phyloP scores from a whole-genome alignment of 208 protist species.

The Zelonia costaricensis region DNA sequence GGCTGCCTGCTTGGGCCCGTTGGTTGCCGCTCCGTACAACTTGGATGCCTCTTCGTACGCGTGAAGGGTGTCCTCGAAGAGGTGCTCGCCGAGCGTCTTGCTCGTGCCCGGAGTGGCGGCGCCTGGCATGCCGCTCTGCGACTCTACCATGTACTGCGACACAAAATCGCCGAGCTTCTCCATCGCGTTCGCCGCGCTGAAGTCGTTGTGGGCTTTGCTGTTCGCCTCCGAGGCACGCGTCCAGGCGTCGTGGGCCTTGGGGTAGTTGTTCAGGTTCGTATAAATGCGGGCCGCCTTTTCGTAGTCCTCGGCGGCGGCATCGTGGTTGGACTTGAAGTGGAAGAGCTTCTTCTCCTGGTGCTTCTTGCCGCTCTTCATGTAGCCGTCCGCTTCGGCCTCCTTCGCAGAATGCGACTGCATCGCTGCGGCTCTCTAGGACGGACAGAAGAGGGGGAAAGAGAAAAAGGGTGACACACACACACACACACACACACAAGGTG shows the following conservation, averaged over 20 bases:
- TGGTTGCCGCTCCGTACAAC: conserved; percentile 27
- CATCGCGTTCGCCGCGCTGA: conserved; percentile 51
- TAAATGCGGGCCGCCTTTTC: conserved; percentile 78
- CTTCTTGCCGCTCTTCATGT: conserved; percentile 60
- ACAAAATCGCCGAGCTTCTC: conserved; percentile 45
- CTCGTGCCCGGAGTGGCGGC: not conserved
- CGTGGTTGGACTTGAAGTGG: conserved; percentile 58
- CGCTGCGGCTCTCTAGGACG: not conserved
- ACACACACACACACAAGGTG: not conserved
- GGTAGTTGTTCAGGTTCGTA: conserved; percentile 35
- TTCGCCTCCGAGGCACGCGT: conserved; percentile 39
- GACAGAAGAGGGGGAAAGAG: conserved; percentile 15
- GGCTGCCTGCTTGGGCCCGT: conserved; percentile 29
- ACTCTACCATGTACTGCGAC: conserved; percentile 15
- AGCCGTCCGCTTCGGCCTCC: conserved; percentile 48
- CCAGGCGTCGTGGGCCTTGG: conserved; percentile 48
- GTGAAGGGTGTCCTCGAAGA: conserved; percentile 30
- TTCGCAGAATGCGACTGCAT: conserved; percentile 19
- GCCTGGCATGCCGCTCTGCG: conserved; percentile 7
- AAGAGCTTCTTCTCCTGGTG: conserved; percentile 54
- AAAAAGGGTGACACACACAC: not conserved
- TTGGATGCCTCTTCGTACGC: conserved; percentile 37
- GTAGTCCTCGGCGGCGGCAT: conserved; percentile 60
- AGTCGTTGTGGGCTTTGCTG: conserved; percentile 47
- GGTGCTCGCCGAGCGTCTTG: conserved; percentile 4